A percentile compares a stretch with the other conserved stretches of the same genome.
phyloP scores from a whole-genome alignment of 345 rosid species.

The Excoecaria agallocha region DNA sequence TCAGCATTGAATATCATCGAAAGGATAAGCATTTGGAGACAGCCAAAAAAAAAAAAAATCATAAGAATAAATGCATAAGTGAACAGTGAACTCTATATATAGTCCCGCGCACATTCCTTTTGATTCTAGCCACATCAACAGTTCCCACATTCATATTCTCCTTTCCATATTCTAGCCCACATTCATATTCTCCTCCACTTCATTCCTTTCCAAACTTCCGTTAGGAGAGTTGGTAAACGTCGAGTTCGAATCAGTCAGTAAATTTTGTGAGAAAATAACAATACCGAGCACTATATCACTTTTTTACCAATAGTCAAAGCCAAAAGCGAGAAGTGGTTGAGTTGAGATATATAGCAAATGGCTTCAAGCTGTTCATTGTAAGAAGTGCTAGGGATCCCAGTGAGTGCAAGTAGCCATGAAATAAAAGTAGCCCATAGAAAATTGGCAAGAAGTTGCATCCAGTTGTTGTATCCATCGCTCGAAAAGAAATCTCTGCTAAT shows the following conservation, averaged over 20 bases:
- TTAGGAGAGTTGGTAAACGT: no score
- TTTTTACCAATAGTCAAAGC: no score
- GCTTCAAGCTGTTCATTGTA: constrained; percentile 40
- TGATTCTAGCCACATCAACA: not conserved
- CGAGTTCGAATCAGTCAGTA: no score
- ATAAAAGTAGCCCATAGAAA: constrained; percentile 56
- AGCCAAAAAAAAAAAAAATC: not conserved
- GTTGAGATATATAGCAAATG: constrained; percentile 1
- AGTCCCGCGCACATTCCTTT: not conserved
- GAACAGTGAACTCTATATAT: not conserved
- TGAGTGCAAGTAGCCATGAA: constrained; percentile 39
- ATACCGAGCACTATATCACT: no score
- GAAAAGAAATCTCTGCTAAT: constrained; percentile 38
- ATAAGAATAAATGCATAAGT: not conserved
- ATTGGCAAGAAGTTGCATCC: constrained; percentile 54
- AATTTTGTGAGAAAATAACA: no score
- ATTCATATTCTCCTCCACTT: not conserved
- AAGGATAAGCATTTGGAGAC: constrained; percentile 36
- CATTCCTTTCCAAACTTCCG: not conserved
- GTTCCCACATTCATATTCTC: no score
- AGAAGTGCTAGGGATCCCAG: constrained; percentile 49
- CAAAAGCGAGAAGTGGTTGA: not conserved
- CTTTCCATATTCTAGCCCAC: no score
- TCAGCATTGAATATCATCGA: constrained; percentile 33
- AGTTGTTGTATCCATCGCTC: constrained; percentile 44